A percentile compares a stretch with the other conserved stretches of the same genome.
These are phyloP conservation scores for Monocercomonoides exilis DNA, from an alignment of 78 protist genomes.

Conservation along the genomic window DNA sequence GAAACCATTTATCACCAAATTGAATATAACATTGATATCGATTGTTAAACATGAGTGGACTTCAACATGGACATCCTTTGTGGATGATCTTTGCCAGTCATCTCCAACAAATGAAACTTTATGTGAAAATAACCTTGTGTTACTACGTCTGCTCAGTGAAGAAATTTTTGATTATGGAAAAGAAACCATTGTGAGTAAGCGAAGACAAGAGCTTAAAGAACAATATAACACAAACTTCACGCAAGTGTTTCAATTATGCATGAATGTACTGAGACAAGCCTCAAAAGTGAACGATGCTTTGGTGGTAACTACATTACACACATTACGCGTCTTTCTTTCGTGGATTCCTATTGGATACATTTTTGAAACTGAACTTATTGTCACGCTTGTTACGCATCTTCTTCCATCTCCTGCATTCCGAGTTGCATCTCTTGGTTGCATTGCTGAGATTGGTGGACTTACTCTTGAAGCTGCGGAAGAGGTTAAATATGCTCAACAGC, in stretches of 20 bases:
- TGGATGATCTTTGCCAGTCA: constrained; percentile 77
- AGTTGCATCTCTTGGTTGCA: constrained; percentile 64
- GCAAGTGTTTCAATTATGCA: constrained; percentile 64
- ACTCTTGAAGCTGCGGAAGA: not conserved
- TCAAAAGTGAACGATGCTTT: constrained; percentile 36
- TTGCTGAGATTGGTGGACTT: constrained; percentile 72
- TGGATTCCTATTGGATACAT: constrained; percentile 95
- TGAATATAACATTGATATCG: constrained; percentile 66
- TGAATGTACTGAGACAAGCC: constrained; percentile 18
- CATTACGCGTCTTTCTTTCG: constrained; percentile 71
- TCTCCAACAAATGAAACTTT: constrained; percentile 64
- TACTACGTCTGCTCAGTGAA: constrained; percentile 13
- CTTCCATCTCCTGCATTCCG: constrained; percentile 51
- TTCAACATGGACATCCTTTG: constrained; percentile 79
- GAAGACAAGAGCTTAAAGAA: not conserved
- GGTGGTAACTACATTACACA: constrained; percentile 47
- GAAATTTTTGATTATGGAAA: constrained; percentile 82
- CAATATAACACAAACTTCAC: not conserved
- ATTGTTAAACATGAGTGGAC: constrained; percentile 97
- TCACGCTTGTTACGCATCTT: constrained; percentile 42
- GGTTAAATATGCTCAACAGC: not conserved
- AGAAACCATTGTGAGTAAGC: constrained; percentile 66
- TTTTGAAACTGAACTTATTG: constrained; percentile 67
- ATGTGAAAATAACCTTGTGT: constrained; percentile 77
- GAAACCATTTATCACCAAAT: constrained; percentile 40